Base-by-base conservation (phyloP, 169 alveolate genomes). In the Cryptosporidium ubiquitum region DNA sequence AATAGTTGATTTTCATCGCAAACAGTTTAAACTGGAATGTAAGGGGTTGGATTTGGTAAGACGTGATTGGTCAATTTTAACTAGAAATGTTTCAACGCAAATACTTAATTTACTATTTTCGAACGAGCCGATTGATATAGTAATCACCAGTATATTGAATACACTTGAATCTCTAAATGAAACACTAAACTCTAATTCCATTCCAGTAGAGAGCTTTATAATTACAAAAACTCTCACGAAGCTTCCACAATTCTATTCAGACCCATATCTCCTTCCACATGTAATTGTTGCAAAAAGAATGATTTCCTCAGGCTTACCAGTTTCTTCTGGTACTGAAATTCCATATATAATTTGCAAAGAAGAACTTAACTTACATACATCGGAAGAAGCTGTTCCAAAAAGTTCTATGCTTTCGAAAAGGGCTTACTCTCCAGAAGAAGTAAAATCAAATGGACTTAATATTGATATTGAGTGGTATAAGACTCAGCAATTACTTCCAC, bases 41-140 rank as follows among this genome's bases (percentile, higher is more conserved):
- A 98, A 98, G 95, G 99, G 99, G 26, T 96, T 98, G 29, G 99
- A 98, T 92, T 94, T 98, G 85, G 99, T 98, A 49, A 91, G 99
- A 84, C 95, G 99, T 84, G 99, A 98, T 92, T 98, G 99, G 99
- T 96, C 99, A 60, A 93, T 94, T 26, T 92, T 98, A 74, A 95
- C 99, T 31, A 98, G 97, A 73, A 92, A 92, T 79, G 68, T 79
- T 9, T 79, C 89, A 31, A 79, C 47, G 39, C 51, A 68, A 16
- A 58, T 47, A 39, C 35, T 68, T 6, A 68, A 29, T 74, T 55
- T 61, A 35, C 23, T 74, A 26, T 85, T 57, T 58, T 75, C 64
- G 18, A 70, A 85, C 20, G 75, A 75, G 16, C 85, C 91, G 2
- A 37, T 91, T 12, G 84, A 91, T 12, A 0, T 23, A 3, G 89